phyloP scores from a whole-genome alignment of 192 early-diverging fungal species.

The Jimgerdemannia lactiflua region DNA sequence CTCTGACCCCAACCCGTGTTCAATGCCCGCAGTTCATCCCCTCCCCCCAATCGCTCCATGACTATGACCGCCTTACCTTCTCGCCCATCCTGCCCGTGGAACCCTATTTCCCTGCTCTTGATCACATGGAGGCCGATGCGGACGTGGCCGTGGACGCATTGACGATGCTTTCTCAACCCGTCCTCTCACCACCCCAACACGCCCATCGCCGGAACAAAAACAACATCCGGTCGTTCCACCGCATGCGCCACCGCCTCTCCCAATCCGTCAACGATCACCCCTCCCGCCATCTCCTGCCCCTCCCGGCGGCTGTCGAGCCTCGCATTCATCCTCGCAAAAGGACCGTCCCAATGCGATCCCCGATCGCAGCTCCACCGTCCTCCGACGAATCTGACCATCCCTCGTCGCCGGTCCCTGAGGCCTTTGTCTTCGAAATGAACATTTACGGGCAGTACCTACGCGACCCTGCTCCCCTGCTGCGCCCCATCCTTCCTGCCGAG shows the following conservation, averaged over 20 bases:
- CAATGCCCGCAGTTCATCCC: too few relatives aligned
- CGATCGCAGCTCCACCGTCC: too few relatives aligned
- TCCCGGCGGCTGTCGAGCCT: not conserved
- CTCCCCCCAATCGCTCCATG: too few relatives aligned
- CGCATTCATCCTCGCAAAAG: not conserved
- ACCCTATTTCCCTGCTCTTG: too few relatives aligned
- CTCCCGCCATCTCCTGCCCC: not conserved
- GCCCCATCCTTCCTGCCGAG: not conserved
- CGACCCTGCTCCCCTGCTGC: not conserved
- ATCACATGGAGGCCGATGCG: not conserved
- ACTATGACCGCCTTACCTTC: too few relatives aligned
- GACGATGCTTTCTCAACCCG: not conserved
- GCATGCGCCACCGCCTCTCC: not conserved
- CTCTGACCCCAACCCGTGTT: not conserved
- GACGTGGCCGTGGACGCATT: not conserved
- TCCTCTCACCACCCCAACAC: not conserved
- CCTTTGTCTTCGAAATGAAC: not conserved
- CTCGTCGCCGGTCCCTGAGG: not conserved
- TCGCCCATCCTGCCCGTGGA: too few relatives aligned
- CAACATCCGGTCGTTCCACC: not conserved
- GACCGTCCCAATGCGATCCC: not conserved
- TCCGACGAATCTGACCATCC: too few relatives aligned
- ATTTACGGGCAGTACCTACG: not conserved
- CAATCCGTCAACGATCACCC: not conserved
- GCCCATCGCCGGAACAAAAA: not conserved